Percentiles rank a stretch among this genome's conserved stretches.
Conservation (phyloP, 352 stramenopile genomes). For the Phytopythium sindhum region DNA sequence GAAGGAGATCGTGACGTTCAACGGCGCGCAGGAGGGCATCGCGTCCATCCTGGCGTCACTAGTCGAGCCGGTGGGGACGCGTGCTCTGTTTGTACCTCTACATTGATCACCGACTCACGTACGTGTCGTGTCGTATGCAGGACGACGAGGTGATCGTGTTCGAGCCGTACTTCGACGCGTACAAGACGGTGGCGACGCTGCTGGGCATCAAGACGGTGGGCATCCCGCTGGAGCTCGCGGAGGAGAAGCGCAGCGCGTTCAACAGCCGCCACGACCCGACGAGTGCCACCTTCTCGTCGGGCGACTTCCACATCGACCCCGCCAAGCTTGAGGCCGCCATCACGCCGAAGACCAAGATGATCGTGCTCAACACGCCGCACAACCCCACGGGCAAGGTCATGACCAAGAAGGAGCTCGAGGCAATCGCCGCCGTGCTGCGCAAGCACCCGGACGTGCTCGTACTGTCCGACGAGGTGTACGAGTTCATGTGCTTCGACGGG, state of each 20-base stretch:
- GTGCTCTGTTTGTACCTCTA: background rate
- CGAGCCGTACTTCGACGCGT: constrained; percentile 90
- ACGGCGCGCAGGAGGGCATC: constrained; percentile 86
- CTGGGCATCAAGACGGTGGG: constrained; percentile 73
- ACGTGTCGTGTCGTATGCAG: constrained; percentile 10
- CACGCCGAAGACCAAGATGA: constrained; percentile 89
- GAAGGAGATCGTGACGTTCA: constrained; percentile 85
- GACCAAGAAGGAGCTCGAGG: constrained; percentile 89
- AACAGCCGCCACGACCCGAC: constrained; percentile 17
- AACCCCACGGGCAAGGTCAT: constrained; percentile 99
- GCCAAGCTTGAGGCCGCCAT: constrained; percentile 83
- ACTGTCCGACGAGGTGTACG: constrained; percentile 98
- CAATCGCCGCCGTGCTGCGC: constrained; percentile 83
- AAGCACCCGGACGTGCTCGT: constrained; percentile 90
- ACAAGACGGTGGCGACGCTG: constrained; percentile 83
- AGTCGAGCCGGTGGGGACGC: constrained; percentile 47
- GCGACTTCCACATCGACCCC: constrained; percentile 84
- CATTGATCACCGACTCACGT: background rate
- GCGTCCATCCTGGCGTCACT: constrained; percentile 75
- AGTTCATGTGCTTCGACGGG: constrained; percentile 94
- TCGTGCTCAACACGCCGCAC: constrained; percentile 98
- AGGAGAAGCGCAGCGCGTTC: constrained; percentile 43
- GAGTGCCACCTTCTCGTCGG: constrained; percentile 48
- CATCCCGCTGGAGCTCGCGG: constrained; percentile 60
- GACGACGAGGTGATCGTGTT: constrained; percentile 86